A percentile compares a stretch with the other conserved stretches of the same genome.
These are phyloP conservation scores for Xerocomus brunneocitrinus DNA, from an alignment of 768 basidiomycete genomes.

Conservation along the genomic window DNA sequence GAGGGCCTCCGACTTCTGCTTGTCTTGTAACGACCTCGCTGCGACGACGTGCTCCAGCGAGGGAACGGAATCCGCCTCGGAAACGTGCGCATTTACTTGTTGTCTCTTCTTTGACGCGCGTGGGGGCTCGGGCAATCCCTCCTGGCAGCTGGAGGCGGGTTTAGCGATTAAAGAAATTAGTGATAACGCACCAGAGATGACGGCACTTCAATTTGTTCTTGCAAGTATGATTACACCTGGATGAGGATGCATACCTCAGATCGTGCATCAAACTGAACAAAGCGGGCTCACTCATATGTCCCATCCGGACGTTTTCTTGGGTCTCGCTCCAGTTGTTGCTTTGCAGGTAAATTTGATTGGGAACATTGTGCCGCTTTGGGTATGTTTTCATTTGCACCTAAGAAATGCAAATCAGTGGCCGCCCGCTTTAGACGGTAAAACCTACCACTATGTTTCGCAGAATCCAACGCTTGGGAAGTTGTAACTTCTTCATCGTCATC, in stretches of 20 bases:
- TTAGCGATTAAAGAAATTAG: conserved; percentile 6
- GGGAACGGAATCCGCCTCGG: background rate
- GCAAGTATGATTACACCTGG: conserved; percentile 76
- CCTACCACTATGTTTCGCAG: conserved; percentile 29
- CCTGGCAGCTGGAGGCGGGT: conserved; percentile 55
- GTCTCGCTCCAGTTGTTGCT: conserved; percentile 6
- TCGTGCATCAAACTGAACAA: background rate
- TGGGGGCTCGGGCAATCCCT: conserved; percentile 58
- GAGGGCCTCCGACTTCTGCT: conserved; percentile 3
- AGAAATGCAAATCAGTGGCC: background rate
- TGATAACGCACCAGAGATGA: conserved; percentile 56
- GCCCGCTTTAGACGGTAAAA: background rate
- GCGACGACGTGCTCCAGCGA: background rate
- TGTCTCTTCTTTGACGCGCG: conserved; percentile 32
- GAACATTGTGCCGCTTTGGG: background rate
- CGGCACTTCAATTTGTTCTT: conserved; percentile 72
- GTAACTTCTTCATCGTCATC: conserved; percentile 25
- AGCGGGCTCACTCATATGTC: conserved; percentile 48
- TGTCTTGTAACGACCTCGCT: conserved; percentile 2
- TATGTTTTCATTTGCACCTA: conserved; percentile 1
- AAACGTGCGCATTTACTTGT: conserved; percentile 19
- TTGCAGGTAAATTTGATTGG: conserved; percentile 1
- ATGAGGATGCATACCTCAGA: background rate
- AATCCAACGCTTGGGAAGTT: conserved; percentile 28
- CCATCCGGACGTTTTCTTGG: conserved; percentile 53